Evolutionary conservation across 257 asterid genomes (phyloP).

Genomic region (Scutellaria minor): DNA sequence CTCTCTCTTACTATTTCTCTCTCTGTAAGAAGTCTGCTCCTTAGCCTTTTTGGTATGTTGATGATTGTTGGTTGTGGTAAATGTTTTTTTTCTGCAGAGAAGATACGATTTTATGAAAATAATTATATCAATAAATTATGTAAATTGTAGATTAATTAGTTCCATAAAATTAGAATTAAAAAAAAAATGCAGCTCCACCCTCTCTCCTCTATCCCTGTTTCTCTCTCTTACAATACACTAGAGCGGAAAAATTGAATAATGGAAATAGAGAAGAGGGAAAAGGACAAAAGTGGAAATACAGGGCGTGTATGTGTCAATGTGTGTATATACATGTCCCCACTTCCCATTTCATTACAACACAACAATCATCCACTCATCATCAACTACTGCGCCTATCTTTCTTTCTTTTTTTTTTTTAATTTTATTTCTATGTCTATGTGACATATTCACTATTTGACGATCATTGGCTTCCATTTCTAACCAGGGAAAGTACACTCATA

Average conservation of each 20-base stretch:
- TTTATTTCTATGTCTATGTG: background rate
- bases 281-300: constrained; percentile 26
- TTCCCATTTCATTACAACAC: constrained; percentile 39
- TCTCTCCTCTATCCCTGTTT: constrained; percentile 1
- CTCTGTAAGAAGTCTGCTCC: background rate
- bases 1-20: constrained; percentile 11
- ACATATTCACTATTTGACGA: no score
- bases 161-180: no score
- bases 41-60: constrained; percentile 5
- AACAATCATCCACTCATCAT: constrained; percentile 40
- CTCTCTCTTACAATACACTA: no score
- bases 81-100: constrained; percentile 33
- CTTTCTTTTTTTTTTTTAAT: background rate
- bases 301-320: constrained; percentile 4
- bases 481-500: no score
- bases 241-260: constrained; percentile 28
- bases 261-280: constrained; percentile 20
- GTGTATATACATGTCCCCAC: constrained; percentile 38
- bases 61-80: constrained; percentile 36
- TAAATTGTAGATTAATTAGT: no score
- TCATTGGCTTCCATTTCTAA: no score
- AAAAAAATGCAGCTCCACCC: background rate
- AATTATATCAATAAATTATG: no score
- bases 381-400: background rate
- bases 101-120: constrained; percentile 1